These are phyloP conservation scores for Cruciata laevipes DNA, from an alignment of 257 asterid species.

Conservation along the genomic window DNA sequence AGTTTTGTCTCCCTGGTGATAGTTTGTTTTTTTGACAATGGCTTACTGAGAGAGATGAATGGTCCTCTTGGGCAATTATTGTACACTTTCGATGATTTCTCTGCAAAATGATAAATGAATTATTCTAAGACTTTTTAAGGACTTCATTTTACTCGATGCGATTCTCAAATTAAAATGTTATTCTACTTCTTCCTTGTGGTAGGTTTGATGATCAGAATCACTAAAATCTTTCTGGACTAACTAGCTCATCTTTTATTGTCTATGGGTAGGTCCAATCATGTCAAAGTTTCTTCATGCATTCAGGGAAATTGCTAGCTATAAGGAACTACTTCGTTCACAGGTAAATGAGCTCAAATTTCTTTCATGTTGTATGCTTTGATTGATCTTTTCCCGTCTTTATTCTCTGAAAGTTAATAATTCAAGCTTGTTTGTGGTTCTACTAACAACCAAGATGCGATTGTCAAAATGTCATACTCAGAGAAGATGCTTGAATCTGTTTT, in stretches of 20 bases:
- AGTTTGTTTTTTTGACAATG: neutral
- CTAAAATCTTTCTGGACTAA: neutral
- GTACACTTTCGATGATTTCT: neutral
- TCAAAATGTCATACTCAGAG: neutral
- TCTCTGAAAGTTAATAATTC: neutral
- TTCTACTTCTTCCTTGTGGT: neutral
- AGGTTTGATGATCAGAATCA: neutral
- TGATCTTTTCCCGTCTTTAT: neutral
- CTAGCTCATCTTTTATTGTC: neutral
- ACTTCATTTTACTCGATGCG: neutral
- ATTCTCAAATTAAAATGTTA: neutral
- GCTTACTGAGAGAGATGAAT: neutral
- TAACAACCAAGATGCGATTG: neutral
- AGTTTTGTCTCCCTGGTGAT: neutral
- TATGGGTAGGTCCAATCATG: slow-evolving; percentile 69
- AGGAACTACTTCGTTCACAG: slow-evolving; percentile 96
- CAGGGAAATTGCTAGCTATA: slow-evolving; percentile 83
- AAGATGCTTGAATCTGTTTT: neutral
- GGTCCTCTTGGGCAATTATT: slow-evolving; percentile 2
- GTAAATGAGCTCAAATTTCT: slow-evolving; percentile 37
- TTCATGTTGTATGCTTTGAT: neutral
- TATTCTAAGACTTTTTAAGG: neutral
- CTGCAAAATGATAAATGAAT: neutral
- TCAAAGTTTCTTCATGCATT: slow-evolving; percentile 69
- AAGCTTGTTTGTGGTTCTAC: neutral